Evolutionary conservation across 2,329 filamentous ascomycete genomes (phyloP), one percentile per base, ranked within the genome.

Genomic region (Talaromyces sp.): DNA sequence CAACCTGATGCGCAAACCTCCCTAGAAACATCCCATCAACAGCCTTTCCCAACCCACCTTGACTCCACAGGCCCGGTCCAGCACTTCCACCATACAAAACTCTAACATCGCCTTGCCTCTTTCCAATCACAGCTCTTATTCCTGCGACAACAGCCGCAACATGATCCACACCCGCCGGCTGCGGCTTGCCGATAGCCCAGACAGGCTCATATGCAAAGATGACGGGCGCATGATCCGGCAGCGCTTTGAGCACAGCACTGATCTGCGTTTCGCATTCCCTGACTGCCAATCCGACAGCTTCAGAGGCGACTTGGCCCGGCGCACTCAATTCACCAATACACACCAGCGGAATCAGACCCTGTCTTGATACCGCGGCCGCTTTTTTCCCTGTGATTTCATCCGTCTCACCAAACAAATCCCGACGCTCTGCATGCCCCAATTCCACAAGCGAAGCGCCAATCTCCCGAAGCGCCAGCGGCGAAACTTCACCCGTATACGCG

Each of bases 191-290:
- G 76, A 95, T 96, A 0, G 92, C 92, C 92, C 92, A 96, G 1
- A 95, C 91, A 8, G 92, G 92, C 80, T 96, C 92, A 73, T 96
- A 96, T 0, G 92, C 92, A 65, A 96, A 83, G 7, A 94, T 85
- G 5, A 95, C 84, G 57, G 92, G 89, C 0, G 87, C 85, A 16
- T 86, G 82, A 11, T 81, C 80, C 0, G 87, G 84, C 8, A 94
- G 80, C 0, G 82, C 84, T 0, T 79, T 79, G 60, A 95, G 74
- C 2, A 91, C 87, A 1, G 86, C 81, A 45, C 83, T 81, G 64
- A 96, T 82, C 76, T 94, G 90, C 4, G 80, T 78, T 41, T 79
- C 81, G 71, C 90, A 91, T 75, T 93, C 89, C 14, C 81, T 76
- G 2, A 91, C 84, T 0, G 91, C 90, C 1, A 81, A 73, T 0